phyloP scores from a whole-genome alignment of 768 basidiomycete species.

The Leccinum arenicola region DNA sequence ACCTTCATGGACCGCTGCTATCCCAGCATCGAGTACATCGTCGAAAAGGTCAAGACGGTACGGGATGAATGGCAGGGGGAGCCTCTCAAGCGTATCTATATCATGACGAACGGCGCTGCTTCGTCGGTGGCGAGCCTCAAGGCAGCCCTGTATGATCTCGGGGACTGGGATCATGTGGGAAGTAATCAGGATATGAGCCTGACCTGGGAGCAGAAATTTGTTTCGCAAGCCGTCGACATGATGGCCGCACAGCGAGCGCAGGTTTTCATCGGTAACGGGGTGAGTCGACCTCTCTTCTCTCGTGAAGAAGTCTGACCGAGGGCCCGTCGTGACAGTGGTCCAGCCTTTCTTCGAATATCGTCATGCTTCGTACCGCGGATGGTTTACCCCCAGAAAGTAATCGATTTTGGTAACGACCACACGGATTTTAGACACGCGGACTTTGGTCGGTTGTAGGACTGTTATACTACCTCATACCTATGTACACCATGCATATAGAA shows the following conservation, averaged over 20 bases:
- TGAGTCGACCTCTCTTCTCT: conserved; percentile 20
- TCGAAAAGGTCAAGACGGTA: conserved; percentile 35
- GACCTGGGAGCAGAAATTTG: conserved; percentile 40
- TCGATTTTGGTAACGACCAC: conserved; percentile 32
- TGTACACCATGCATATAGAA: not conserved
- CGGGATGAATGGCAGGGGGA: conserved; percentile 22
- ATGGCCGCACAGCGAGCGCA: conserved; percentile 43
- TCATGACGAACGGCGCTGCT: conserved; percentile 45
- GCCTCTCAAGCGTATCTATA: conserved; percentile 38
- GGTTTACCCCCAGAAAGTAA: conserved; percentile 26
- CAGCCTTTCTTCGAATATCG: conserved; percentile 39
- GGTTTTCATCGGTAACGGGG: conserved; percentile 53
- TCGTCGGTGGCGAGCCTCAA: conserved; percentile 41
- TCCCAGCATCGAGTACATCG: conserved; percentile 40
- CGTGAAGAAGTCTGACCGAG: not conserved
- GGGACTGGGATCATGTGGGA: conserved; percentile 36
- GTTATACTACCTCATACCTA: not conserved
- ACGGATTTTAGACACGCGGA: not conserved
- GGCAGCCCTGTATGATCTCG: conserved; percentile 28
- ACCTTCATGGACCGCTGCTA: conserved; percentile 40
- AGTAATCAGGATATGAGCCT: conserved; percentile 42
- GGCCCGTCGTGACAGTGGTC: conserved; percentile 31
- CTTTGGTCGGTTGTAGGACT: not conserved
- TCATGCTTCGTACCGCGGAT: conserved; percentile 35
- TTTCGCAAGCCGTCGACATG: conserved; percentile 50